These are phyloP conservation scores for Phytopythium ostracodes DNA, from an alignment of 352 stramenopile species.

Conservation along the genomic window DNA sequence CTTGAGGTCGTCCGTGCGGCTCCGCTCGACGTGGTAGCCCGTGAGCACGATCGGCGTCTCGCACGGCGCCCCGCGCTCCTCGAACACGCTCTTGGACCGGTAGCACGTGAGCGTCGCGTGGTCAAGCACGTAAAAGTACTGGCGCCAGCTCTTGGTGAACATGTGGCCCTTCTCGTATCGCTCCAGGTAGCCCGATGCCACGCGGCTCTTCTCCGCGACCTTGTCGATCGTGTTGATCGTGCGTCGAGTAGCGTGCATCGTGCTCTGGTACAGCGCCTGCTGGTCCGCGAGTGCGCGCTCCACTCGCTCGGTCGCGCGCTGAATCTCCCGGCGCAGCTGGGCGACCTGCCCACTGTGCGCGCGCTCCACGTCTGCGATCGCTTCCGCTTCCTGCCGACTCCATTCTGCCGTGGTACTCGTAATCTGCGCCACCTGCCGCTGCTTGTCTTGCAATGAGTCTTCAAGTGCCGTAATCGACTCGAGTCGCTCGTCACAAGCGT, in stretches of 20 bases:
- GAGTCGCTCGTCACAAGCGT: slow-evolving; percentile 46
- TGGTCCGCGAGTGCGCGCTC: slow-evolving; percentile 49
- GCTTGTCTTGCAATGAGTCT: slow-evolving; percentile 38
- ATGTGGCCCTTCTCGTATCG: slow-evolving; percentile 70
- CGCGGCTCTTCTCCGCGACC: slow-evolving; percentile 55
- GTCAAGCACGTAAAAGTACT: slow-evolving; percentile 77
- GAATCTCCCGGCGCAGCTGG: slow-evolving; percentile 36
- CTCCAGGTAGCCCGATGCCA: slow-evolving; percentile 69
- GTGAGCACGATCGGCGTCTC: slow-evolving; percentile 52
- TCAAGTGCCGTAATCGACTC: slow-evolving; percentile 46
- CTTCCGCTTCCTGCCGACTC: slow-evolving; percentile 40
- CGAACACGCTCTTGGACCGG: slow-evolving; percentile 68
- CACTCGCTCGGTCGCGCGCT: slow-evolving; percentile 33
- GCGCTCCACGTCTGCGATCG: slow-evolving; percentile 42
- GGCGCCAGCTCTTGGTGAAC: slow-evolving; percentile 71
- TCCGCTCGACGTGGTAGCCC: slow-evolving; percentile 65
- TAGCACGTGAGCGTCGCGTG: slow-evolving; percentile 64
- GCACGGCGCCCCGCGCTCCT: slow-evolving; percentile 51
- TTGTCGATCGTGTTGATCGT: slow-evolving; percentile 79
- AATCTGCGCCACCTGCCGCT: slow-evolving; percentile 42
- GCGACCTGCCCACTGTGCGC: slow-evolving; percentile 34
- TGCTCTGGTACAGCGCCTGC: slow-evolving; percentile 67
- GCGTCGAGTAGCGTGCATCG: slow-evolving; percentile 68
- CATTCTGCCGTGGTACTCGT: slow-evolving; percentile 45
- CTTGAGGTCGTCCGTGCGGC: slow-evolving; percentile 75